phyloP scores from a whole-genome alignment of 306 rosid genomes.

The Begonia peltatifolia region DNA sequence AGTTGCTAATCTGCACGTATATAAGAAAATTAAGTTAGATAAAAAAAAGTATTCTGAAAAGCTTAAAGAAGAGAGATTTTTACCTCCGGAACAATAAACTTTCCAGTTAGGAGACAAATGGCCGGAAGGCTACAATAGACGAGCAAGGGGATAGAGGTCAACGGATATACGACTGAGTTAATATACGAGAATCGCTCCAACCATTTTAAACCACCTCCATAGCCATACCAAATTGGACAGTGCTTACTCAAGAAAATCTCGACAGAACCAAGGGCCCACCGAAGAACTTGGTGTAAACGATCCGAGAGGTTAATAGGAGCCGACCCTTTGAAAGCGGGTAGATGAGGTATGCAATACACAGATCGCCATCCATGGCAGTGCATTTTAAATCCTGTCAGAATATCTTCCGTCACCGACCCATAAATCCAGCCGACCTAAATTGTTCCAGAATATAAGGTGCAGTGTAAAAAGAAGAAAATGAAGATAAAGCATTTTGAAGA shows the following conservation, averaged over 20 bases:
- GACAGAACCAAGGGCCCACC: not conserved
- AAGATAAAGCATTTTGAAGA: not conserved
- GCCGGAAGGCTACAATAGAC: slow-evolving; percentile 2
- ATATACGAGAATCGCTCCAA: slow-evolving; percentile 4
- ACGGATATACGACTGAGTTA: slow-evolving; percentile 1
- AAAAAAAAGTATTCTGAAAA: not conserved
- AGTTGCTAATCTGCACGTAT: slow-evolving; percentile 1
- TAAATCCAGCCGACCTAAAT: slow-evolving; percentile 94
- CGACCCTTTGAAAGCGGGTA: slow-evolving; percentile 91
- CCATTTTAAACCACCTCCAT: slow-evolving; percentile 2
- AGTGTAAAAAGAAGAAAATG: slow-evolving; percentile 2
- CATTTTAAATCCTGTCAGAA: slow-evolving; percentile 98
- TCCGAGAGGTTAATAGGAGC: slow-evolving; percentile 26
- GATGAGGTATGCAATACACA: slow-evolving; percentile 84
- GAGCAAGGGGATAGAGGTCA: slow-evolving; percentile 2
- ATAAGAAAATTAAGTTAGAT: not conserved
- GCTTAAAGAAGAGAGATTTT: not conserved
- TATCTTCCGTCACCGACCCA: slow-evolving; percentile 97
- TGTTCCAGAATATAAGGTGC: slow-evolving; percentile 7
- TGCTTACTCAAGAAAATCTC: slow-evolving; percentile 1
- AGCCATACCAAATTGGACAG: slow-evolving; percentile 1
- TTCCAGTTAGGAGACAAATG: slow-evolving; percentile 2
- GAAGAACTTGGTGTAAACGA: slow-evolving; percentile 1
- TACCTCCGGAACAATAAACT: slow-evolving; percentile 1
- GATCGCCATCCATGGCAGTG: slow-evolving; percentile 99